Evolutionary conservation across 176 grass and related monocot genomes (phyloP), one percentile per base, ranked within the genome.

Genomic region (Microstegium vimineum): DNA sequence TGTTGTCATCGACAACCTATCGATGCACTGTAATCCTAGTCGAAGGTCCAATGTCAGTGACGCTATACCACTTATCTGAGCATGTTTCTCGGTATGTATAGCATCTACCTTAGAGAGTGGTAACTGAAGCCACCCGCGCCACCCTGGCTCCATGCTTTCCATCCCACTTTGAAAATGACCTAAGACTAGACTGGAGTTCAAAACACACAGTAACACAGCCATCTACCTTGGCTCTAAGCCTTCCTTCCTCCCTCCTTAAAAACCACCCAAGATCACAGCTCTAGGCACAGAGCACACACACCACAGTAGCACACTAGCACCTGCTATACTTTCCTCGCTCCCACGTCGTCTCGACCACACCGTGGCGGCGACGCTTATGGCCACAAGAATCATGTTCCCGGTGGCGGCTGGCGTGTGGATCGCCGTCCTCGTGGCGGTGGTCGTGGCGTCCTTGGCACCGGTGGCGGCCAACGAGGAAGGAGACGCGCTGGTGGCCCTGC

Each of bases 401-500:
- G 20, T 18, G 46, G 46, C 46, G 46, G 5, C 46, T 5, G 16
- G 33, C 41, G 31, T 36, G 28, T 1, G 46, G 13, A 10, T 70
- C 13, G 6, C 20, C 28, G 11, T 23, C 17, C 4, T 77, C 54
- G 79, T 72, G 70, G 79, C 71, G 15, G 36, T 35, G 8, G 10
- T n/a, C 25, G 49, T 31, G 17, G 6, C 34, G 76, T 64, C 78
- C 18, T 14, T 77, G 18, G 10, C 35, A 1, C 22, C 61, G 5
- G 86, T 60, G 20, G 28, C 28, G 9, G 57, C 75, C 13, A 89
- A 86, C 60, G 47, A 68, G n/a, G 92, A 93, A 32, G 78, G 78
- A 2, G 82, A 88, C 9, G 91, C 78, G 45, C 65, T 93, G 65
- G 62, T 40, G 38, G 84, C 86, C 32, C 30, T 91, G 5, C 79